Evolutionary conservation across 179 eudicot genomes (phyloP).

Genomic region (Beta macrorhiza): DNA sequence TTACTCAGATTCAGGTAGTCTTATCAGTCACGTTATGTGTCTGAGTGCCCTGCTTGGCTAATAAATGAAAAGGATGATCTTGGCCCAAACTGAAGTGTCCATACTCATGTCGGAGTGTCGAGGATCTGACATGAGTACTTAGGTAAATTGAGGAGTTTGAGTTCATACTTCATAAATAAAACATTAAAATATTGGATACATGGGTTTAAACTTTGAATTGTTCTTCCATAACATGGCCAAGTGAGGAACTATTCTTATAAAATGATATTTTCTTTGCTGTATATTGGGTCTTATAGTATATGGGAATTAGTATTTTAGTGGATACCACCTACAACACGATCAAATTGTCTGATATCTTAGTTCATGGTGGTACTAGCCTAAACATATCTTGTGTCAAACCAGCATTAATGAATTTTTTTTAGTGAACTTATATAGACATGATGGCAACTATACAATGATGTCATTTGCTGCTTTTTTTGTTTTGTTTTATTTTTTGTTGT

Average conservation of each 20-base stretch:
- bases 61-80: no score
- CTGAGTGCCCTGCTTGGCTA: no score
- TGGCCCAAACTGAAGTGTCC: no score
- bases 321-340: neutral
- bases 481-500: neutral
- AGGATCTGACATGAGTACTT: no score
- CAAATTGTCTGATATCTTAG: neutral
- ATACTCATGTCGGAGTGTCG: no score
- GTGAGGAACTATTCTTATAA: neutral
- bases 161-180: no score
- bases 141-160: no score
- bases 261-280: no score
- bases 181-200: neutral
- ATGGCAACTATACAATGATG: neutral
- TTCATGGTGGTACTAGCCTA: neutral
- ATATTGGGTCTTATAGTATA: no score
- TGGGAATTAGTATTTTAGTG: neutral
- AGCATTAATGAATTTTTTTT: neutral
- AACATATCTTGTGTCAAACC: neutral
- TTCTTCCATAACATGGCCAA: neutral
- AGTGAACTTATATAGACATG: neutral
- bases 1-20: neutral
- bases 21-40: no score
- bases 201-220: no score
- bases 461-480: slow-evolving; percentile 4